A percentile compares a stretch with the other conserved stretches of the same genome.
Evolutionary conservation across 1,139 yeast species (phyloP).

Genomic region (Hyphopichia wangnamkhiaoensis): DNA sequence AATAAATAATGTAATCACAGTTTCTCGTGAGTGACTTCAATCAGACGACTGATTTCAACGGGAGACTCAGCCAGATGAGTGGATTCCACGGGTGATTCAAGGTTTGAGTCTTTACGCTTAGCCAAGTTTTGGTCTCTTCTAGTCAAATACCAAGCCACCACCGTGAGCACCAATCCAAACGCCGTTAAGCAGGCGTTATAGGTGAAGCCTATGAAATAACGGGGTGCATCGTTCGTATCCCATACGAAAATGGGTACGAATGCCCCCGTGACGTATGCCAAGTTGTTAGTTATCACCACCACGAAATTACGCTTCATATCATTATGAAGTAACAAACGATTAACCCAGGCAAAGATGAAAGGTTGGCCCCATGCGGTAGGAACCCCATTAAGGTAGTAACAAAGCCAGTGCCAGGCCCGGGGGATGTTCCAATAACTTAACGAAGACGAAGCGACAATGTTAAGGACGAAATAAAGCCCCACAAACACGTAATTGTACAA

Average conservation of each 20-base stretch:
- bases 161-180: slow-evolving; percentile 42
- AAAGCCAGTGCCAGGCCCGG: slow-evolving; percentile 47
- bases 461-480: slow-evolving; percentile 32
- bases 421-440: slow-evolving; percentile 51
- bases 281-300: slow-evolving; percentile 50
- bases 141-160: slow-evolving; percentile 29
- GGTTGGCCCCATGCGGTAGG: slow-evolving; percentile 49
- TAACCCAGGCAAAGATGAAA: slow-evolving; percentile 58
- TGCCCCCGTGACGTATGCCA: slow-evolving; percentile 55
- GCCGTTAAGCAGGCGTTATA: slow-evolving; percentile 48
- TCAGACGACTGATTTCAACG: too few relatives aligned
- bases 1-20: too few relatives aligned
- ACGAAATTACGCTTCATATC: slow-evolving; percentile 53
- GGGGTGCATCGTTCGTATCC: slow-evolving; percentile 52
- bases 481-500: slow-evolving; percentile 38
- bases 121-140: slow-evolving; percentile 25
- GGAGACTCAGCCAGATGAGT: not conserved
- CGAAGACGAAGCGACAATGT: slow-evolving; percentile 42
- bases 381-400: slow-evolving; percentile 47
- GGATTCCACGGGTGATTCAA: not conserved
- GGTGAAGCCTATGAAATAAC: slow-evolving; percentile 49
- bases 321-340: slow-evolving; percentile 43
- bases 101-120: not conserved
- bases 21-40: too few relatives aligned
- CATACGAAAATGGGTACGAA: slow-evolving; percentile 50